Base-by-base conservation (phyloP, 163 green algal genomes). In the Trebouxiophyceae sp. region DNA sequence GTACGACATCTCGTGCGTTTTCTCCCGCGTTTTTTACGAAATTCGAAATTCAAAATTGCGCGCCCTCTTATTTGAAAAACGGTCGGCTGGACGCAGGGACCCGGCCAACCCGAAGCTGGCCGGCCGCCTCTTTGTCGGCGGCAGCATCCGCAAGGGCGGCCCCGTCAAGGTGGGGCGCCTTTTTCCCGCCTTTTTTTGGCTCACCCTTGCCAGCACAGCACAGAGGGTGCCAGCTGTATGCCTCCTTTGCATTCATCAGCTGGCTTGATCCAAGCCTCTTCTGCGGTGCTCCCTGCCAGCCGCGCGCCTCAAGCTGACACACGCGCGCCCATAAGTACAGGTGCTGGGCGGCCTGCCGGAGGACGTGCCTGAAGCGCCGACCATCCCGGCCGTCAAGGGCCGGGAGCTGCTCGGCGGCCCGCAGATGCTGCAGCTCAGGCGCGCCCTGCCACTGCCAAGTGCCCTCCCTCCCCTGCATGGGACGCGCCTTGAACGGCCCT, bases 371-470 rank as follows among this genome's bases (percentile, higher is more conserved):
- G 59, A 85, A 63, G 66, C 71, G 62, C 80, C 79, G 2, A 72
- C 82, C 54, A 30, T 76, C 4, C 79, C 86, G 6, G 77, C 73
- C 16, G 66, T 92, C 0, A 72, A 82, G 66, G 85, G 83, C 12
- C 39, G 71, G 33, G 28, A 66, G 29, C 71, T 89, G 33, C 74
- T 67, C 45, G 88, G 88, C 0, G 88, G 88, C 5, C 88, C 88
- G 5, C 88, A 95, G 78, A 95, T 95, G 88, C 62, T 95, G 4
- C 88, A 95, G 76, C 81, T 95, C 44, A 79, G 72, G 74, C 79
- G 54, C 16, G 69, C 4, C 19, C 19, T 57, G 19, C 47, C n/a
- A n/a, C n/a, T n/a, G n/a, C n/a, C n/a, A n/a, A n/a, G n/a, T n/a
- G n/a, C n/a, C n/a, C n/a, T n/a, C n/a, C n/a, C n/a, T n/a, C n/a